Evolutionary conservation across 208 protist genomes (phyloP).

Genomic region (Novymonas esmeraldas): DNA sequence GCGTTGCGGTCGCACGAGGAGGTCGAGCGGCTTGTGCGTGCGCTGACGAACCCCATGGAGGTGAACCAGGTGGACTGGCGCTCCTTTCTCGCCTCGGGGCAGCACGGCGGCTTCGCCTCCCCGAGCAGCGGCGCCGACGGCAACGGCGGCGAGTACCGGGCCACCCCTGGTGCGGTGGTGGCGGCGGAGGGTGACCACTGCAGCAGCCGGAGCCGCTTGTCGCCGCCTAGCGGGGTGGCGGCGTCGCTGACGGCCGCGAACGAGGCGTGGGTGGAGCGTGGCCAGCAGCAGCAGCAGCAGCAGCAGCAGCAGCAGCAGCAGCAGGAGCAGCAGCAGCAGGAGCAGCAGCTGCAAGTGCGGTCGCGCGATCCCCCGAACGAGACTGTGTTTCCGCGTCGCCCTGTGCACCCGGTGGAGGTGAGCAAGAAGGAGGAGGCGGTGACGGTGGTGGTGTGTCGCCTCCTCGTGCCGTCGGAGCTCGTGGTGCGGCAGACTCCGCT

Average conservation of each 20-base stretch:
- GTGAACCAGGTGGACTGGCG: slow-evolving; percentile 10
- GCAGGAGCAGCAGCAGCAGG: no score
- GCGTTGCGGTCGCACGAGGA: slow-evolving; percentile 21
- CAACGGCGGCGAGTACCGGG: background rate
- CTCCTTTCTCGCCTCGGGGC: slow-evolving; percentile 4
- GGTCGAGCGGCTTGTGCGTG: slow-evolving; percentile 6
- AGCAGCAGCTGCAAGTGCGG: no score
- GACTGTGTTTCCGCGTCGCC: slow-evolving; percentile 9
- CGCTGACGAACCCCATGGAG: slow-evolving; percentile 3
- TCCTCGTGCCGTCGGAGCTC: slow-evolving; percentile 9
- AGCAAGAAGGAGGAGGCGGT: slow-evolving; percentile 23
- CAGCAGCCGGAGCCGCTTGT: background rate
- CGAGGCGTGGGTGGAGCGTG: background rate
- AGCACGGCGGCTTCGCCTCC: background rate
- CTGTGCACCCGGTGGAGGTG: slow-evolving; percentile 11
- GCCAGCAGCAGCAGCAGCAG: no score
- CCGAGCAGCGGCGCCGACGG: background rate
- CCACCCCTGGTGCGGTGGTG: background rate
- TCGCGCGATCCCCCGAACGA: slow-evolving; percentile 3
- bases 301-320: no score
- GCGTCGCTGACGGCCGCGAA: background rate
- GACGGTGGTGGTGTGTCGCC: slow-evolving; percentile 31
- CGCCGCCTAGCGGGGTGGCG: background rate
- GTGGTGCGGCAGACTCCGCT: slow-evolving; percentile 1
- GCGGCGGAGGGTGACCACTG: background rate